Conservation (phyloP, 257 asterid species). For the Nemophila menziesii region DNA sequence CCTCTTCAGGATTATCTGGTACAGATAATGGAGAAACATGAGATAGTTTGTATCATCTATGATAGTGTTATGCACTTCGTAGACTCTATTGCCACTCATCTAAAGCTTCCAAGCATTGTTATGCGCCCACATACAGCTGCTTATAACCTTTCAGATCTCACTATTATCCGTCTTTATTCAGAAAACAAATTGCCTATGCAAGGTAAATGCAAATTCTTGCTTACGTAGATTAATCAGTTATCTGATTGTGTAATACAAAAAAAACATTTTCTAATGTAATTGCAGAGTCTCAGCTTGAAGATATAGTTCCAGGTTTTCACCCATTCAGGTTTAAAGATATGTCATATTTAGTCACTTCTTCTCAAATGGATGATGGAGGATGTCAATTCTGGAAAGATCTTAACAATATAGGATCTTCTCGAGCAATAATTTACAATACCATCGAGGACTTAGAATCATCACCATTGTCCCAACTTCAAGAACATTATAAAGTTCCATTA, state of each 20-base stretch:
- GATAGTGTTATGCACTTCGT: conserved; percentile 41
- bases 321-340: conserved; percentile 23
- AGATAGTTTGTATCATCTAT: conserved; percentile 7
- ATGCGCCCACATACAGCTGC: conserved; percentile 26
- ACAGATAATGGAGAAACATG: conserved; percentile 9
- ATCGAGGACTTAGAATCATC: conserved; percentile 10
- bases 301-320: conserved; percentile 17
- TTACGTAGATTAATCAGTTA: no score
- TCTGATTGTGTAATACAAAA: no score
- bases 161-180: conserved; percentile 15
- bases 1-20: conserved; percentile 20
- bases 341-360: background rate
- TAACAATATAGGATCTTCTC: conserved; percentile 25
- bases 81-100: conserved; percentile 16
- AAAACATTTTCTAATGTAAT: background rate
- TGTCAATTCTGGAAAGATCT: background rate
- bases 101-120: conserved; percentile 33
- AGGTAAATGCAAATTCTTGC: conserved; percentile 3
- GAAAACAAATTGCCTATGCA: conserved; percentile 21
- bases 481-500: conserved; percentile 24
- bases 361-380: conserved; percentile 7
- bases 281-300: conserved; percentile 25
- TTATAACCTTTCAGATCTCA: conserved; percentile 16
- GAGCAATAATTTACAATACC: conserved; percentile 39
- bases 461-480: conserved; percentile 17